phyloP scores from a whole-genome alignment of 768 basidiomycete species.

The Lactifluus piperatus region DNA sequence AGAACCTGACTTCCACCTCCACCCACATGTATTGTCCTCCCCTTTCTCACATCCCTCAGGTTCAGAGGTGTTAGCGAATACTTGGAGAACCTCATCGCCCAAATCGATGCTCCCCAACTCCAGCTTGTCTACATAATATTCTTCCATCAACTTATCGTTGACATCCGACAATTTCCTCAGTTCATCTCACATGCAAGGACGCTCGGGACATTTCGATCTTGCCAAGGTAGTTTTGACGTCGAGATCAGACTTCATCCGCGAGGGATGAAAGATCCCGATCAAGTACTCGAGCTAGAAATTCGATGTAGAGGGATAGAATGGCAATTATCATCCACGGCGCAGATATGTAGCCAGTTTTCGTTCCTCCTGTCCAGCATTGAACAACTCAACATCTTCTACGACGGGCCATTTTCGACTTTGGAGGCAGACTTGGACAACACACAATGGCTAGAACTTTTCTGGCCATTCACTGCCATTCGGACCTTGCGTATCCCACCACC shows the following conservation, averaged over 20 bases:
- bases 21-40: background rate
- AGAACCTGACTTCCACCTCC: background rate
- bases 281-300: too few species aligned
- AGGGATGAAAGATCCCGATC: background rate
- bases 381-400: background rate
- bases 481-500: too few species aligned
- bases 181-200: background rate
- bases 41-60: background rate
- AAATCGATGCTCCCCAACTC: too few species aligned
- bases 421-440: too few species aligned
- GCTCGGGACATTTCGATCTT: background rate
- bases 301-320: too few species aligned
- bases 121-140: background rate
- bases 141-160: background rate
- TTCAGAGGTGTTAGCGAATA: too few species aligned
- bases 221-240: background rate
- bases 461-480: too few species aligned
- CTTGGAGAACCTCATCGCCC: too few species aligned
- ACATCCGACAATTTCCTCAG: too few species aligned
- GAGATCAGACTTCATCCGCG: background rate
- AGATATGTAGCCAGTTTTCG: background rate
- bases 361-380: background rate
- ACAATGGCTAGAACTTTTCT: background rate
- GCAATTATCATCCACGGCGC: background rate
- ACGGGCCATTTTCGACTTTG: too few species aligned